Evolutionary conservation across 2,329 filamentous ascomycete species (phyloP).

Genomic region (Aspergillus pseudoglaucus): DNA sequence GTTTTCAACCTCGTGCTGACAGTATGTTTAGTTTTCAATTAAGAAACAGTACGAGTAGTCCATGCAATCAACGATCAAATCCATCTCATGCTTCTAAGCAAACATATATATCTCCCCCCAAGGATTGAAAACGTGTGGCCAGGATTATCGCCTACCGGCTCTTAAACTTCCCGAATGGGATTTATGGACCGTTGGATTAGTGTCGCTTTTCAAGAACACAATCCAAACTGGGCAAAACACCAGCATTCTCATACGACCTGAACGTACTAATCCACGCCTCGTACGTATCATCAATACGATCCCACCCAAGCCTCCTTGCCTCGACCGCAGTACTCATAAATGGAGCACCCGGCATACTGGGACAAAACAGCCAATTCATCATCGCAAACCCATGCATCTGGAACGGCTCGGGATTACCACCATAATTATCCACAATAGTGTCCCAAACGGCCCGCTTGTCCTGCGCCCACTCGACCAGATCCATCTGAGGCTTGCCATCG

Average conservation of each 20-base stretch:
- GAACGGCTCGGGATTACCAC: conserved; percentile 1
- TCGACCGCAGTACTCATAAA: not conserved
- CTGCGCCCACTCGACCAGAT: conserved; percentile 4
- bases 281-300: conserved; percentile 5
- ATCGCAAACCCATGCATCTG: not conserved
- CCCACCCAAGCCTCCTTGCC: not conserved
- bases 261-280: conserved; percentile 3
- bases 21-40: too few relatives aligned
- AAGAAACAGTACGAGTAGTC: too few relatives aligned
- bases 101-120: too few relatives aligned
- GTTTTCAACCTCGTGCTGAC: too few relatives aligned
- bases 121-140: too few relatives aligned
- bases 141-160: too few relatives aligned
- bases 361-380: conserved; percentile 1
- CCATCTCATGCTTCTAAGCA: too few relatives aligned
- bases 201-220: too few relatives aligned
- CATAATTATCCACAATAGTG: conserved; percentile 5
- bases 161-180: too few relatives aligned
- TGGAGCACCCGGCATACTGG: not conserved
- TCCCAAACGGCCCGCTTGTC: conserved; percentile 6
- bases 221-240: conserved; percentile 3
- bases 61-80: too few relatives aligned
- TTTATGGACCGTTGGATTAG: too few relatives aligned
- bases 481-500: not conserved
- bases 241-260: not conserved